Conservation (phyloP, 2,329 filamentous ascomycete species). For the Harringtonia lauricola region DNA sequence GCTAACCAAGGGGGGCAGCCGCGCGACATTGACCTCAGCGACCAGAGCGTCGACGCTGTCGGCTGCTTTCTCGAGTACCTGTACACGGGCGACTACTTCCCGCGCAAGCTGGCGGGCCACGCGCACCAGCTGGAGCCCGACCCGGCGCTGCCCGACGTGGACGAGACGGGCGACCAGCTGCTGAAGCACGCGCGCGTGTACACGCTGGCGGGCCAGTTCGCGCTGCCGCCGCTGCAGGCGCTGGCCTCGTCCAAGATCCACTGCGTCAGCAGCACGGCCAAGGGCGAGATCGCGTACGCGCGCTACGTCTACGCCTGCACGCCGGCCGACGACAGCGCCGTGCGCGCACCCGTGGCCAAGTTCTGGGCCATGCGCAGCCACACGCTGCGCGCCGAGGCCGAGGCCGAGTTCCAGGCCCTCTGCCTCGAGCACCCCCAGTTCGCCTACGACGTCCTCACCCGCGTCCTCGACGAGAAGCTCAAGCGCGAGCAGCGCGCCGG, state of each 20-base stretch:
- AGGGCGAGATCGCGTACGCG: slow-evolving; percentile 85
- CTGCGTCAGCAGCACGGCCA: slow-evolving; percentile 76
- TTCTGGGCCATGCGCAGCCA: slow-evolving; percentile 82
- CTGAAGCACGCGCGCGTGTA: slow-evolving; percentile 85
- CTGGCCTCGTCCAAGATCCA: slow-evolving; percentile 86
- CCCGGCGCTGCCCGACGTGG: slow-evolving; percentile 50
- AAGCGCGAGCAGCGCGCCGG: slow-evolving; percentile 52
- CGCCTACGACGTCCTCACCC: slow-evolving; percentile 79
- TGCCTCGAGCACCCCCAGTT: slow-evolving; percentile 89
- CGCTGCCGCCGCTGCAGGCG: slow-evolving; percentile 54
- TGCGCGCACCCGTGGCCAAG: slow-evolving; percentile 74
- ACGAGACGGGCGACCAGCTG: slow-evolving; percentile 71
- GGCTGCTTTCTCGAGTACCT: slow-evolving; percentile 74
- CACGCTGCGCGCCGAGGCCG: slow-evolving; percentile 73
- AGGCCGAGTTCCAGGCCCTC: slow-evolving; percentile 71
- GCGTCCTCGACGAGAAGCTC: slow-evolving; percentile 55
- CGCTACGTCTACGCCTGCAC: slow-evolving; percentile 82
- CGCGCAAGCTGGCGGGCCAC: slow-evolving; percentile 50
- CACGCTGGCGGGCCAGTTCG: slow-evolving; percentile 74
- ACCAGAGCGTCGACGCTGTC: slow-evolving; percentile 61
- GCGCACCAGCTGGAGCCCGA: slow-evolving; percentile 57
- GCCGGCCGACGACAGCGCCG: slow-evolving; percentile 52
- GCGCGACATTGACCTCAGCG: slow-evolving; percentile 56
- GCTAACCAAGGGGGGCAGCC: slow-evolving; percentile 24
- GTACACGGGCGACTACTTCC: slow-evolving; percentile 83